Evolutionary conservation across 139 green algal species (phyloP).

Genomic region (Asterochloris sp.): DNA sequence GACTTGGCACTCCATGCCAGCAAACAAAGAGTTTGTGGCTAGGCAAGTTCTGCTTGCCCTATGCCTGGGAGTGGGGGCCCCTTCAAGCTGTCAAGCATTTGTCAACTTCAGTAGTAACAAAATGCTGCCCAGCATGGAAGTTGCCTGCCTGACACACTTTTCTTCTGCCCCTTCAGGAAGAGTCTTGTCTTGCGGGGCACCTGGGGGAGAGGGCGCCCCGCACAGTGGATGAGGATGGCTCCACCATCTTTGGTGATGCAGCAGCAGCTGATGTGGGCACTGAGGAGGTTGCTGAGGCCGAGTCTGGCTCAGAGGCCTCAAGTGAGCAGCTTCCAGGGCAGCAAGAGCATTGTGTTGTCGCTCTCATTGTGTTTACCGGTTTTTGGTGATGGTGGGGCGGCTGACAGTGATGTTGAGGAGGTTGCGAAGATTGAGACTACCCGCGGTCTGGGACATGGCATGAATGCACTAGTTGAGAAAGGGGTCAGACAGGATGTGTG

Average conservation of each 20-base stretch:
- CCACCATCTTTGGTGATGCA: background rate
- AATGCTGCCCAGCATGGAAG: no score
- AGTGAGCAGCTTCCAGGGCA: background rate
- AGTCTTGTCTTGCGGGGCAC: slow-evolving; percentile 74
- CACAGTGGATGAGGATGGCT: slow-evolving; percentile 8
- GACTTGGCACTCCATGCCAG: no score
- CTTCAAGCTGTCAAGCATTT: no score
- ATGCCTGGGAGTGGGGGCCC: no score
- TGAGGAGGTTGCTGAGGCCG: background rate
- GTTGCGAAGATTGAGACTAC: slow-evolving; percentile 11
- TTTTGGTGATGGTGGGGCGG: background rate
- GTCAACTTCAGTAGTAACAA: no score
- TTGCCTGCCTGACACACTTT: no score
- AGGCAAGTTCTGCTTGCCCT: no score
- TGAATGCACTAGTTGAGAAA: no score
- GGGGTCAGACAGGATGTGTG: no score
- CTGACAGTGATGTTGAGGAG: background rate
- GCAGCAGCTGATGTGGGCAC: background rate
- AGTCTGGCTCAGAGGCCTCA: background rate
- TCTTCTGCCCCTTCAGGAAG: slow-evolving; percentile 54
- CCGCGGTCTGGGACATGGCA: background rate
- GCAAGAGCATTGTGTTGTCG: no score
- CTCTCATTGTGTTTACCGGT: no score
- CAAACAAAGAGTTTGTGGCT: no score
- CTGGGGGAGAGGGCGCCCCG: slow-evolving; percentile 71